Evolutionary conservation across 257 asterid species (phyloP).

Genomic region (Salvia hispanica): DNA sequence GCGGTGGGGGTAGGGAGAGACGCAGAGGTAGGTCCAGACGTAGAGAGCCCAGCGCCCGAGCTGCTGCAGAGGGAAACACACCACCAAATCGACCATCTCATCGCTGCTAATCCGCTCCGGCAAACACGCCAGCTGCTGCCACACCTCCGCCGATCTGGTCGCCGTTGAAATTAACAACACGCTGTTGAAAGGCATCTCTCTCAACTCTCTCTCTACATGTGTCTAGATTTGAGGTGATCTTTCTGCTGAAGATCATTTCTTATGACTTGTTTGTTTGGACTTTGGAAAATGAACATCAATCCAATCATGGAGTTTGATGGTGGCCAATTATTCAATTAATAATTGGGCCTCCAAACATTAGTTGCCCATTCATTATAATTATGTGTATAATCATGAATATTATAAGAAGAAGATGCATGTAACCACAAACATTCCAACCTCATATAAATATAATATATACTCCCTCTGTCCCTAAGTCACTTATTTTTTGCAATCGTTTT

Average conservation of each 20-base stretch:
- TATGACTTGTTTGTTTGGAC: constrained; percentile 1
- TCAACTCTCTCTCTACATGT: constrained; percentile 5
- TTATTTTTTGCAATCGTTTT: too few species aligned
- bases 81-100: constrained; percentile 46
- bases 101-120: constrained; percentile 48
- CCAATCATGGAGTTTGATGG: not conserved
- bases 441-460: too few species aligned
- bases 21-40: constrained; percentile 52
- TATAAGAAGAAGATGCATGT: too few species aligned
- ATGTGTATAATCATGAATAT: too few species aligned
- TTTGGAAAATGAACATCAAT: not conserved
- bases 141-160: constrained; percentile 40
- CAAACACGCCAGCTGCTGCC: constrained; percentile 50
- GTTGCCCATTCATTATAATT: not conserved
- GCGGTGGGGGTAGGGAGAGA: constrained; percentile 39
- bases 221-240: not conserved
- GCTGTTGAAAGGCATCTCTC: constrained; percentile 47
- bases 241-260: not conserved
- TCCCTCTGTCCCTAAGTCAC: too few species aligned
- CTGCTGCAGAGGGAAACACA: constrained; percentile 53
- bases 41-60: constrained; percentile 44
- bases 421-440: too few species aligned
- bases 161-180: constrained; percentile 42
- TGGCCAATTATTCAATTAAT: not conserved
- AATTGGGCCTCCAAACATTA: not conserved